These are phyloP conservation scores for Camelina neglecta DNA, from an alignment of 345 rosid species.

Conservation along the genomic window DNA sequence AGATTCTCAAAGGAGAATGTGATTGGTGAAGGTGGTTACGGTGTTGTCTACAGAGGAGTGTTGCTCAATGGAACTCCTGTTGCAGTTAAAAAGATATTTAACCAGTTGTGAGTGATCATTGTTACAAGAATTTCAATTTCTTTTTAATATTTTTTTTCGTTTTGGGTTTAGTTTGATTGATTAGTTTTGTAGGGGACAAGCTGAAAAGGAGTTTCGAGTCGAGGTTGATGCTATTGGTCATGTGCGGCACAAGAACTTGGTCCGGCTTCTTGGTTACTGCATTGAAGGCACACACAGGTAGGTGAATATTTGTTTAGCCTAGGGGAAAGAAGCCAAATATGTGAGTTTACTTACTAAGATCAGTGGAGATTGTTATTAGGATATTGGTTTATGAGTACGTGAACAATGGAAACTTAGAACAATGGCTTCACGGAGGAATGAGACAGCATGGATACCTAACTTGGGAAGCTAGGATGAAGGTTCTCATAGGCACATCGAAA, in stretches of 20 bases:
- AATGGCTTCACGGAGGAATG: conserved; percentile 91
- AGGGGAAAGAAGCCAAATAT: conserved; percentile 42
- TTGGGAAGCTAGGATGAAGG: conserved; percentile 89
- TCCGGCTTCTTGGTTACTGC: conserved; percentile 92
- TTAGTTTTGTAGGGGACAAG: conserved; percentile 72
- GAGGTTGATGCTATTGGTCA: conserved; percentile 98
- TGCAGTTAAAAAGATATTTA: conserved; percentile 91
- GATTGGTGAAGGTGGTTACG: conserved; percentile 75
- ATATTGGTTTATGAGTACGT: conserved; percentile 89
- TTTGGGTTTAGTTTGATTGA: conserved; percentile 12
- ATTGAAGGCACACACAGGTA: conserved; percentile 95
- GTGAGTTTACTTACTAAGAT: conserved; percentile 39
- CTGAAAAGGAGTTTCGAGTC: conserved; percentile 87
- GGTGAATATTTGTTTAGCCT: conserved; percentile 9
- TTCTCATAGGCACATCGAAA: conserved; percentile 83
- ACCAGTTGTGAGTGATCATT: conserved; percentile 65
- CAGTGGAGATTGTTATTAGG: conserved; percentile 45
- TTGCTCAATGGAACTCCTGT: conserved; percentile 76
- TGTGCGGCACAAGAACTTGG: conserved; percentile 89
- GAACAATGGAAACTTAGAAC: conserved; percentile 88
- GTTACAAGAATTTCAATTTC: neutral
- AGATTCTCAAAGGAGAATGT: conserved; percentile 62
- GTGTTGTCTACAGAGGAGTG: conserved; percentile 79
- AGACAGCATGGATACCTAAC: conserved; percentile 70
- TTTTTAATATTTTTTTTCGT: neutral